phyloP scores from a whole-genome alignment of 768 basidiomycete genomes.

The Lanmaoa pseudosensibilis region DNA sequence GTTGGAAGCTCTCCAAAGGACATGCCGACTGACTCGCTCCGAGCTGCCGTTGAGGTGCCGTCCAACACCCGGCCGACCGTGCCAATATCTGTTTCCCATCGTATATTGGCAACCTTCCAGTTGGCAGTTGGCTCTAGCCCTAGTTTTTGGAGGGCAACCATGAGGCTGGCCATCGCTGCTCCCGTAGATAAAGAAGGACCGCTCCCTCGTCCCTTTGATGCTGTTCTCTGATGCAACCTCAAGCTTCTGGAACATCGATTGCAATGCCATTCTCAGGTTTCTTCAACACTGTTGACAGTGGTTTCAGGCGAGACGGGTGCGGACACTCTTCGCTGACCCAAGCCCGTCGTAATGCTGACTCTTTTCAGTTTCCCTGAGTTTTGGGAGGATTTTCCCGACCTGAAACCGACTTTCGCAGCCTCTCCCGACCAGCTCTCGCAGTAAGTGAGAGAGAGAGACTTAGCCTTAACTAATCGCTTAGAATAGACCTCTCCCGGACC shows the following conservation, averaged over 20 bases:
- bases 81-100: neutral
- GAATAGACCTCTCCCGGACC: neutral
- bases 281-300: neutral
- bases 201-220: too few relatives aligned
- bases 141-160: neutral
- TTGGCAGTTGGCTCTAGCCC: neutral
- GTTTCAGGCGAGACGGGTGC: neutral
- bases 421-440: neutral
- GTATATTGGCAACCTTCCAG: neutral
- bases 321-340: neutral
- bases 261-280: neutral
- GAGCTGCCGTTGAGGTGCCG: neutral
- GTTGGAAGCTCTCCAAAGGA: slow-evolving; percentile 1
- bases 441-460: neutral
- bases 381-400: too few relatives aligned
- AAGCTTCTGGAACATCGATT: neutral
- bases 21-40: neutral
- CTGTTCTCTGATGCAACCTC: neutral
- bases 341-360: neutral
- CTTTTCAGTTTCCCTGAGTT: neutral
- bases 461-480: neutral
- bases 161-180: neutral
- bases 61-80: neutral
- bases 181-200: neutral
- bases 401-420: neutral